Evolutionary conservation across 2,329 filamentous ascomycete genomes (phyloP).

Genomic region (Claviceps citrina): DNA sequence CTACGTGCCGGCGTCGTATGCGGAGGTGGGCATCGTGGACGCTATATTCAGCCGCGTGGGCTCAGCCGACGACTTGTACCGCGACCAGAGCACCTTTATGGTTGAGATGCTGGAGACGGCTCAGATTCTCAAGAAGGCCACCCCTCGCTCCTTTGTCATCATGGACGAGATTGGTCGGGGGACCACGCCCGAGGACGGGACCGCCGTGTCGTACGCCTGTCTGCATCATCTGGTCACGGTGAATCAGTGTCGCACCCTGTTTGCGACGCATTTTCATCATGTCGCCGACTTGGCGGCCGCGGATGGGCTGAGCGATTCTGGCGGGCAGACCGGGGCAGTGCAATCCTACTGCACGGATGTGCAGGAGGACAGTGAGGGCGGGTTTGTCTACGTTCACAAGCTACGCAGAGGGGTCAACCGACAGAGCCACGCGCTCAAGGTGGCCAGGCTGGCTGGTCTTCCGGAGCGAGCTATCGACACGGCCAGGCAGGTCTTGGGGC

Average conservation of each 20-base stretch:
- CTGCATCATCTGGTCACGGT: conserved; percentile 67
- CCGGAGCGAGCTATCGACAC: conserved; percentile 56
- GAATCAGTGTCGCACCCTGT: conserved; percentile 67
- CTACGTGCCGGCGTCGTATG: conserved; percentile 80
- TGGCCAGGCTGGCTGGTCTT: conserved; percentile 74
- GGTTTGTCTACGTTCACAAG: conserved; percentile 77
- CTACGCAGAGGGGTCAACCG: conserved; percentile 70
- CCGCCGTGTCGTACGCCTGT: conserved; percentile 78
- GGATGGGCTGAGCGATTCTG: conserved; percentile 26
- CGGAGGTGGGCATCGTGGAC: conserved; percentile 81
- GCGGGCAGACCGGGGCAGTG: conserved; percentile 27
- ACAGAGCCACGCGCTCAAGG: conserved; percentile 81
- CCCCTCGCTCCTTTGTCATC: conserved; percentile 73
- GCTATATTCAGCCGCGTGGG: conserved; percentile 88
- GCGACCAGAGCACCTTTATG: conserved; percentile 96
- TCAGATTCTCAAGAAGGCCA: conserved; percentile 73
- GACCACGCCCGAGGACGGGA: conserved; percentile 83
- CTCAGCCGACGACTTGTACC: conserved; percentile 87
- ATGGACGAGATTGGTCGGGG: conserved; percentile 97
- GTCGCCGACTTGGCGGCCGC: conserved; percentile 60
- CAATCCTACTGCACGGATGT: conserved; percentile 83
- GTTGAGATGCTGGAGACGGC: conserved; percentile 98
- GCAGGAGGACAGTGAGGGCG: conserved; percentile 50
- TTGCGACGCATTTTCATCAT: conserved; percentile 87
- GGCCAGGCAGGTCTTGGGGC: conserved; percentile 42